Conservation (phyloP, 805 yeast species). For the Kluyveromyces lactis region DNA sequence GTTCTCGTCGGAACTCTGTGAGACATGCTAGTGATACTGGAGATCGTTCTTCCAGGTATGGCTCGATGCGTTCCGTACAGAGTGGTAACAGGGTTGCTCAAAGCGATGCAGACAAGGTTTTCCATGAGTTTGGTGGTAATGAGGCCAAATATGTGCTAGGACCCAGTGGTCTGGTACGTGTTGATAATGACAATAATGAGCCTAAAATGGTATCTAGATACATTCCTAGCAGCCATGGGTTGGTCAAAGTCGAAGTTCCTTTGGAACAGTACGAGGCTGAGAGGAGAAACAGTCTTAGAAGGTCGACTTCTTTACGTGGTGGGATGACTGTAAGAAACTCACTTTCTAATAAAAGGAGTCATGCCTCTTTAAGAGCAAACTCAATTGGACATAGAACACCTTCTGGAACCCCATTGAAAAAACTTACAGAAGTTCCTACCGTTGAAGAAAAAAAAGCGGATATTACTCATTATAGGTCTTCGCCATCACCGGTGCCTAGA, state of each 20-base stretch:
- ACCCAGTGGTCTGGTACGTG: constrained; percentile 17
- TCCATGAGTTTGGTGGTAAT: constrained; percentile 28
- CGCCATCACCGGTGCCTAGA: background rate
- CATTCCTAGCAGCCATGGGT: constrained; percentile 67
- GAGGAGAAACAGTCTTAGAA: constrained; percentile 11
- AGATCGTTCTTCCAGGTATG: background rate
- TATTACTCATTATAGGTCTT: background rate
- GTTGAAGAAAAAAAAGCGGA: background rate
- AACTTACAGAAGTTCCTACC: background rate
- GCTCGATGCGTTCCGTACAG: constrained; percentile 1
- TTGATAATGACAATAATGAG: constrained; percentile 5
- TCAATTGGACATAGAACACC: background rate
- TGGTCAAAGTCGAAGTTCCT: constrained; percentile 63
- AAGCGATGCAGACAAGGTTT: constrained; percentile 25
- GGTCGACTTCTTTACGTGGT: constrained; percentile 11
- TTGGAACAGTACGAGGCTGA: constrained; percentile 25
- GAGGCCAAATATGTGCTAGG: constrained; percentile 23
- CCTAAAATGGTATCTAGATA: constrained; percentile 53
- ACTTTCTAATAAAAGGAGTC: constrained; percentile 3
- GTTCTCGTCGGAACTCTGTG: constrained; percentile 5
- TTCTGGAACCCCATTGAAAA: background rate
- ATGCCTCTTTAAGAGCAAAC: constrained; percentile 7
- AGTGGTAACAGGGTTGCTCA: constrained; percentile 18
- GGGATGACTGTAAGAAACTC: constrained; percentile 5
- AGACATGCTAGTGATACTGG: background rate